Base-by-base conservation (phyloP, 2,329 filamentous ascomycete species). In the Xylariaceae sp. region DNA sequence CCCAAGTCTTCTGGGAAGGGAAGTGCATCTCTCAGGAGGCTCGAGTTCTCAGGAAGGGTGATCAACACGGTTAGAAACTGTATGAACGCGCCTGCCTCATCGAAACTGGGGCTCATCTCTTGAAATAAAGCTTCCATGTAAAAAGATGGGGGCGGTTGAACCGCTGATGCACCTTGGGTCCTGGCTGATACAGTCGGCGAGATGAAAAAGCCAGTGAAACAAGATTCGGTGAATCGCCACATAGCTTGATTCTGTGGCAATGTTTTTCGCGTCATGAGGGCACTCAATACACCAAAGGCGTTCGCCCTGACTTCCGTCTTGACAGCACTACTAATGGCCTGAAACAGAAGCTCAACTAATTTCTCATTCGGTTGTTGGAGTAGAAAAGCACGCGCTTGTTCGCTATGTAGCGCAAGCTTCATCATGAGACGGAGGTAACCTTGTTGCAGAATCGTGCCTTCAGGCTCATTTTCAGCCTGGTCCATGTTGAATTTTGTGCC, bases 361-460 rank as follows among this genome's bases (percentile, higher is more conserved):
- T 82, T 83, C 56, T 88, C 84, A 5, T 66, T 77, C 19, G 83
- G 66, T 44, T 73, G 77, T 34, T 81, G 76, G 19, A 94, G 70
- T 48, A 97, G 75, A 73, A 85, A 95, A 25, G 78, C 69, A 40
- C 92, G 79, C 2, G 89, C 86, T 17, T 74, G 71, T 47, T 78
- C 73, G 59, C 88, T 95, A 61, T 92, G 82, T 19, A 78, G 75
- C 50, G 85, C 84, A 8, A 98, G 73, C 64, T 94, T 89, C 3
- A 88, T 82, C 57, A 95, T 86, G 5, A 98, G 76, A 22, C 92
- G 83, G 42, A 98, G 75, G 63, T 97, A 97, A 56, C 89, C 92
- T 62, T 96, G 90, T 22, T 98, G 75, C 88, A 98, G 96, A 68
- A 95, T 87, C n/a, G 86, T 84, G 33, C 88, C 94, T 65, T 98